Percentiles rank a stretch among this genome's conserved stretches.
Evolutionary conservation across 1,284 basidiomycete genomes (phyloP).

Genomic region (Fereydounia khargensis): DNA sequence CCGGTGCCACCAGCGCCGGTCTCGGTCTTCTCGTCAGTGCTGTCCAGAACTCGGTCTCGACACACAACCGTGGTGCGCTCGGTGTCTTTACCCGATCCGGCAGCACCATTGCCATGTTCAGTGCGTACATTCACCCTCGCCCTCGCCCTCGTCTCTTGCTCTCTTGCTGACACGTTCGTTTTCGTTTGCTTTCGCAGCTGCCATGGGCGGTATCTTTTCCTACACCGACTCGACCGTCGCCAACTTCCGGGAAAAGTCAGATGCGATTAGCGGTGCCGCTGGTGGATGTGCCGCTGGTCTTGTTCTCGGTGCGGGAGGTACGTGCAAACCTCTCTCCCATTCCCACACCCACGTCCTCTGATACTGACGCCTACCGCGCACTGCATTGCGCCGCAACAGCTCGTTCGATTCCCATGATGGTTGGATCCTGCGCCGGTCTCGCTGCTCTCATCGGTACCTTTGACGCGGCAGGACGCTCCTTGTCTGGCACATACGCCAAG

Average conservation of each 20-base stretch:
- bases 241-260: conserved; percentile 77
- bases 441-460: conserved; percentile 79
- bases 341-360: too few species aligned
- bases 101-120: conserved; percentile 76
- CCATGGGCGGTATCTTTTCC: conserved; percentile 85
- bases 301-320: conserved; percentile 78
- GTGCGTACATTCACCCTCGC: conserved; percentile 7
- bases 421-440: conserved; percentile 76
- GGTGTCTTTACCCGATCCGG: conserved; percentile 78
- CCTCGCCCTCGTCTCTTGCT: conserved; percentile 1
- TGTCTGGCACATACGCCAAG: conserved; percentile 29
- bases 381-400: conserved; percentile 55
- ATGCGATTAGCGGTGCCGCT: conserved; percentile 77
- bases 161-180: conserved; percentile 3
- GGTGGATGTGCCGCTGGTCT: conserved; percentile 92
- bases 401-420: conserved; percentile 78
- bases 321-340: too few species aligned
- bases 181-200: conserved; percentile 59
- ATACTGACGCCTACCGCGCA: too few species aligned
- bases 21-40: conserved; percentile 49
- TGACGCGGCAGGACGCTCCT: conserved; percentile 70
- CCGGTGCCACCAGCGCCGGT: conserved; percentile 33
- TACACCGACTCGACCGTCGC: conserved; percentile 76
- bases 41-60: conserved; percentile 51
- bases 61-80: conserved; percentile 78